Conservation (phyloP, 495 filamentous ascomycete genomes). For the Letharia columbiana region DNA sequence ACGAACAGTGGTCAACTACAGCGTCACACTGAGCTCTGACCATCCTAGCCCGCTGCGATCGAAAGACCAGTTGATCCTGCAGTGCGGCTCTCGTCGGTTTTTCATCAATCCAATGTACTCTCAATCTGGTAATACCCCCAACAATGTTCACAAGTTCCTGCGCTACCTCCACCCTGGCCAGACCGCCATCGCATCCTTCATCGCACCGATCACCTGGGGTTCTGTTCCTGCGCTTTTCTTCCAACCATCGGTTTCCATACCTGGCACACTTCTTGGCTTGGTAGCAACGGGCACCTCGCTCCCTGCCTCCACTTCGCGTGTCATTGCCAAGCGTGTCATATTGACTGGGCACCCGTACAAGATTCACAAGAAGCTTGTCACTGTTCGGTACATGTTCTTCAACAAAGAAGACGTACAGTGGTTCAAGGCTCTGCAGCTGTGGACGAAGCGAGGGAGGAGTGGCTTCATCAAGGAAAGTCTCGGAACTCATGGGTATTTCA, state of each 20-base stretch:
- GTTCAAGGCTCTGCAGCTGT: constrained; percentile 93
- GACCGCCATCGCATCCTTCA: constrained; percentile 83
- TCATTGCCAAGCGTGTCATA: constrained; percentile 89
- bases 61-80: constrained; percentile 82
- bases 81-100: constrained; percentile 78
- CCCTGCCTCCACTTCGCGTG: constrained; percentile 65
- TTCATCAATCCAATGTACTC: constrained; percentile 87
- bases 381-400: constrained; percentile 99
- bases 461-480: constrained; percentile 88
- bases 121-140: constrained; percentile 70
- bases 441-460: constrained; percentile 80
- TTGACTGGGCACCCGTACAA: constrained; percentile 95
- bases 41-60: constrained; percentile 66
- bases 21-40: constrained; percentile 69
- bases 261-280: constrained; percentile 47
- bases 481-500: constrained; percentile 98
- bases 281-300: constrained; percentile 81
- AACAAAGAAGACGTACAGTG: constrained; percentile 86
- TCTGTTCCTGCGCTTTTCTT: constrained; percentile 83
- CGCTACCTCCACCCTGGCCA: constrained; percentile 86
- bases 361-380: constrained; percentile 95
- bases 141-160: constrained; percentile 94
- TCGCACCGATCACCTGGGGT: constrained; percentile 88
- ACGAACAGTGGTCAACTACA: constrained; percentile 75
- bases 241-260: constrained; percentile 33